These are phyloP conservation scores for Penicillium sp. DNA, from an alignment of 2,329 filamentous ascomycete genomes.

Conservation along the genomic window DNA sequence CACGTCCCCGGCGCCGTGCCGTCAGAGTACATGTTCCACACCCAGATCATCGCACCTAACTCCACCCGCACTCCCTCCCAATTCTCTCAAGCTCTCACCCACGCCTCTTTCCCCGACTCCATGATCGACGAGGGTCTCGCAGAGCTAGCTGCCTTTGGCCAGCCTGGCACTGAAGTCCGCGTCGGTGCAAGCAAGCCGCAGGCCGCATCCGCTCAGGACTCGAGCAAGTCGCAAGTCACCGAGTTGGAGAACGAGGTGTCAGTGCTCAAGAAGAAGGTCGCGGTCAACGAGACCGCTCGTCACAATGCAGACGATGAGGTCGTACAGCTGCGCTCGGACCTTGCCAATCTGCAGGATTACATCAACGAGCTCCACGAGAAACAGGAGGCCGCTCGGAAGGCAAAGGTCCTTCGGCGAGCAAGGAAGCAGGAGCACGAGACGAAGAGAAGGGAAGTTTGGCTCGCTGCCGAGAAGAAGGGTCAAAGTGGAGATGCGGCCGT, in stretches of 20 bases:
- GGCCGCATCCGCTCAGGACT: slow-evolving; percentile 16
- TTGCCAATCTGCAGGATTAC: slow-evolving; percentile 39
- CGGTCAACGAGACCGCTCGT: slow-evolving; percentile 39
- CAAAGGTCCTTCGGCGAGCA: slow-evolving; percentile 36
- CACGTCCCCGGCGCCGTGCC: slow-evolving; percentile 42
- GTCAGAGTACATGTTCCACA: slow-evolving; percentile 45
- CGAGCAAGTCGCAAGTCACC: slow-evolving; percentile 28
- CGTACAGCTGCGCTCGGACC: slow-evolving; percentile 37
- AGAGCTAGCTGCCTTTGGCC: slow-evolving; percentile 36
- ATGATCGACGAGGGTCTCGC: slow-evolving; percentile 45
- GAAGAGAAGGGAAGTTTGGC: slow-evolving; percentile 47
- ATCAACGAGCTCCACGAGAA: slow-evolving; percentile 43
- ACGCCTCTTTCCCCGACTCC: slow-evolving; percentile 40
- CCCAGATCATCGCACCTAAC: slow-evolving; percentile 36
- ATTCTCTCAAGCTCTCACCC: slow-evolving; percentile 42
- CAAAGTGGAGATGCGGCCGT: slow-evolving; percentile 44
- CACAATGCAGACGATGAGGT: slow-evolving; percentile 39
- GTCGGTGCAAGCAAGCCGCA: slow-evolving; percentile 4
- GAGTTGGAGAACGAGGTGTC: slow-evolving; percentile 44
- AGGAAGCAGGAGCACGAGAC: slow-evolving; percentile 43
- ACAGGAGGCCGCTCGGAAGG: slow-evolving; percentile 35
- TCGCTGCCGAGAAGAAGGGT: slow-evolving; percentile 48
- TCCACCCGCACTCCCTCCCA: slow-evolving; percentile 15
- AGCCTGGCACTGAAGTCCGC: slow-evolving; percentile 26
- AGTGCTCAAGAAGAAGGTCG: slow-evolving; percentile 40